These are phyloP conservation scores for Ceratocystis huliohia DNA, from an alignment of 2,329 filamentous ascomycete species.

Conservation along the genomic window DNA sequence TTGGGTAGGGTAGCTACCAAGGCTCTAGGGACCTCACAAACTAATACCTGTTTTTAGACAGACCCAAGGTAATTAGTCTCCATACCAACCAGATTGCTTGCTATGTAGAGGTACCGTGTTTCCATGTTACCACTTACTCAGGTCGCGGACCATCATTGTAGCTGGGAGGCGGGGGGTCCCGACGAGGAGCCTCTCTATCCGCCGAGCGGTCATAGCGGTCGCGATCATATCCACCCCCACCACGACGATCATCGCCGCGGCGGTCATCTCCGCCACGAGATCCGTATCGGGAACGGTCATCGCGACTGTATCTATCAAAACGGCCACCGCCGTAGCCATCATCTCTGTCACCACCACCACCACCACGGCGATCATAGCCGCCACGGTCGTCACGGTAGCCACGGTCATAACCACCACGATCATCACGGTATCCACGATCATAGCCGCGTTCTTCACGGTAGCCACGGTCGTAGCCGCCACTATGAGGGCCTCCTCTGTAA, in stretches of 20 bases:
- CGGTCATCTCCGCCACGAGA: slow-evolving; percentile 28
- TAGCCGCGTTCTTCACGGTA: slow-evolving; percentile 36
- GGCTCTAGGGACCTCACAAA: not conserved
- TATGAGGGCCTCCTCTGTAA: slow-evolving; percentile 39
- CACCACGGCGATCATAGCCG: slow-evolving; percentile 45
- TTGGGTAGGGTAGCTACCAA: slow-evolving; percentile 1
- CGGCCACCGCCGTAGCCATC: slow-evolving; percentile 30
- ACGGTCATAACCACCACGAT: slow-evolving; percentile 38
- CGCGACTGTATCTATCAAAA: slow-evolving; percentile 24
- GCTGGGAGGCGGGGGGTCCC: slow-evolving; percentile 31
- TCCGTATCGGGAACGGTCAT: slow-evolving; percentile 28
- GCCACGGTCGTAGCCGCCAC: slow-evolving; percentile 39
- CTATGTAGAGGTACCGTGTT: slow-evolving; percentile 12
- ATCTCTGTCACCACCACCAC: slow-evolving; percentile 28
- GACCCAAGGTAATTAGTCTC: slow-evolving; percentile 19
- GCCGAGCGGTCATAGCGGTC: slow-evolving; percentile 38
- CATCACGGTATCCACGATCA: slow-evolving; percentile 35
- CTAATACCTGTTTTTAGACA: slow-evolving; percentile 17
- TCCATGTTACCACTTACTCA: slow-evolving; percentile 26
- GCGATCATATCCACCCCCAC: slow-evolving; percentile 36
- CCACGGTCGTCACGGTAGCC: slow-evolving; percentile 26
- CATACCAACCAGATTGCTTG: slow-evolving; percentile 10
- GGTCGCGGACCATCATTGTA: slow-evolving; percentile 34
- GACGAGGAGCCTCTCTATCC: slow-evolving; percentile 32
- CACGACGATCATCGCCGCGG: slow-evolving; percentile 31